Conservation (phyloP, 306 rosid genomes). For the Cucumis melo region DNA sequence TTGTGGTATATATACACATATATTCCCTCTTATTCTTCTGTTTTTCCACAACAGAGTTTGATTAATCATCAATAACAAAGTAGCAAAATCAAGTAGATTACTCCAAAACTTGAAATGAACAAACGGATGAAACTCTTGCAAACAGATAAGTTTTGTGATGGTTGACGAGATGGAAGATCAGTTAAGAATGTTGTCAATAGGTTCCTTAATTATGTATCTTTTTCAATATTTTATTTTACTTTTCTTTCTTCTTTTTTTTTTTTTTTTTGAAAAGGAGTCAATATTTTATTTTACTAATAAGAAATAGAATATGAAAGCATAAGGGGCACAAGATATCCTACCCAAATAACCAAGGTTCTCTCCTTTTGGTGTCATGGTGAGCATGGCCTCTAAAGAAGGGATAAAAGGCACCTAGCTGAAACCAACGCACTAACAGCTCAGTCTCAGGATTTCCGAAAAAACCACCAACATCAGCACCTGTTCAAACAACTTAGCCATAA, state of each 20-base stretch:
- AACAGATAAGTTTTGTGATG: not conserved
- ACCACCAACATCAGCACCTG: conserved; percentile 99
- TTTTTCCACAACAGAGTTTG: no score
- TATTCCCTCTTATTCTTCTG: no score
- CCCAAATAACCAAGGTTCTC: conserved; percentile 99
- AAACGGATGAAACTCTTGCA: not conserved
- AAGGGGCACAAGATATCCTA: conserved; percentile 26
- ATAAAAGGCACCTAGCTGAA: conserved; percentile 82
- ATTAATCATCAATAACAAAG: not conserved
- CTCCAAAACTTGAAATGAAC: not conserved
- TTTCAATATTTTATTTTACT: no score
- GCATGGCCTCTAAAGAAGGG: conserved; percentile 96
- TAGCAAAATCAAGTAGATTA: not conserved
- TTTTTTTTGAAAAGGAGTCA: no score
- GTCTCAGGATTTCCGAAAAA: conserved; percentile 94
- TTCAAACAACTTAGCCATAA: conserved; percentile 9
- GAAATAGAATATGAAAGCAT: not conserved
- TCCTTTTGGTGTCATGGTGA: conserved; percentile 92
- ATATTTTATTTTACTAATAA: no score
- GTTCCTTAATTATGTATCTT: not conserved
- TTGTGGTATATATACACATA: no score
- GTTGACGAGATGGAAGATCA: not conserved
- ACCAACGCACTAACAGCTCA: conserved; percentile 91
- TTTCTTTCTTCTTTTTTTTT: no score
- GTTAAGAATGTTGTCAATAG: not conserved